Evolutionary conservation across 1,284 basidiomycete species (phyloP).

Genomic region (Pholiota adiposa): DNA sequence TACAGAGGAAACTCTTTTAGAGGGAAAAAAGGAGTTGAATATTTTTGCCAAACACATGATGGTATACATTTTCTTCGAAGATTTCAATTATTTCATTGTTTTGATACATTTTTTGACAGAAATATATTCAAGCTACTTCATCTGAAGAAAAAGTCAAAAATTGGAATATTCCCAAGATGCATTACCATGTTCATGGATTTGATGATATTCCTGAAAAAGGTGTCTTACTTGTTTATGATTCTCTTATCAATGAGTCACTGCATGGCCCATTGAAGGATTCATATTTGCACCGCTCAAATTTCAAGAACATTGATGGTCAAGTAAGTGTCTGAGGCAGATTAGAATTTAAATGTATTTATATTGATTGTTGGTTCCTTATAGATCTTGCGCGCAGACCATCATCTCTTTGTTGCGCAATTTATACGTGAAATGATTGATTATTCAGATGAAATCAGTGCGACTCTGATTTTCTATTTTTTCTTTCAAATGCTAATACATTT

Average conservation of each 20-base stretch:
- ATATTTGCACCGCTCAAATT: conserved; percentile 35
- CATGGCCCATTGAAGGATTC: conserved; percentile 33
- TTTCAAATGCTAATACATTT: too few relatives aligned
- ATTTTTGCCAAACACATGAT: conserved; percentile 28
- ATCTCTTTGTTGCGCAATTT: background rate
- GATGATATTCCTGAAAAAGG: conserved; percentile 39
- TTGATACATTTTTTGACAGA: background rate
- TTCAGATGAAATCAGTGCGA: background rate
- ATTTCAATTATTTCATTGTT: background rate
- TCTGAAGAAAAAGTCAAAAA: conserved; percentile 24
- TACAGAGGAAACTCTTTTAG: conserved; percentile 31
- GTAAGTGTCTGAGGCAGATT: conserved; percentile 18
- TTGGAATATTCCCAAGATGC: conserved; percentile 42
- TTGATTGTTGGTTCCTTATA: background rate
- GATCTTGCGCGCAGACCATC: conserved; percentile 5
- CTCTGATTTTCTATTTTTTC: too few relatives aligned
- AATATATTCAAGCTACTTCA: background rate
- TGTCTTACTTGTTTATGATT: conserved; percentile 33
- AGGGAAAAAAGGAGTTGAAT: conserved; percentile 24
- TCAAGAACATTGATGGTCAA: conserved; percentile 36
- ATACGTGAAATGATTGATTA: background rate
- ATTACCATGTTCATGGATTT: conserved; percentile 34
- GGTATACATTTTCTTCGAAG: conserved; percentile 14
- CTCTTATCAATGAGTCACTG: conserved; percentile 36
- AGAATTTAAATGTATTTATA: background rate